A percentile compares a stretch with the other conserved stretches of the same genome.
phyloP scores from a whole-genome alignment of 176 grass and related monocot genomes.

The Saccharum spontaneum region DNA sequence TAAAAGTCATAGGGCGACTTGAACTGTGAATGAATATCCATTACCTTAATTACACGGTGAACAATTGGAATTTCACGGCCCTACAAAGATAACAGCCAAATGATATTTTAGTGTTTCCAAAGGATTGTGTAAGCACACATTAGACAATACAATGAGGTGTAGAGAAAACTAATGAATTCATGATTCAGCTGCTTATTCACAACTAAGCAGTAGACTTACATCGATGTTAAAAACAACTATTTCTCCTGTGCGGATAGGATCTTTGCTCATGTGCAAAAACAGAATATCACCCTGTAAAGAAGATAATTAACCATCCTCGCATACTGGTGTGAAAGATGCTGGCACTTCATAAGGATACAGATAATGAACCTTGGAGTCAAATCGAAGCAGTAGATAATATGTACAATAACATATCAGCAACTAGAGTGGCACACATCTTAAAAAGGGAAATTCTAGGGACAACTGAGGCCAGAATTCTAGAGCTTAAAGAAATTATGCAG shows the following conservation, averaged over 20 bases:
- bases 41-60: conserved; percentile 86
- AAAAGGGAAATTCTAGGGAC: background rate
- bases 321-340: background rate
- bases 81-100: conserved; percentile 41
- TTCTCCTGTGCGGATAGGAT: conserved; percentile 73
- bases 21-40: background rate
- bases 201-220: conserved; percentile 43
- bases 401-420: background rate
- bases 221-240: conserved; percentile 79
- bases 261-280: conserved; percentile 72
- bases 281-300: conserved; percentile 70
- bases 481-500: background rate
- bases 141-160: background rate
- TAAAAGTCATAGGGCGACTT: background rate
- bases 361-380: background rate
- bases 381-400: background rate
- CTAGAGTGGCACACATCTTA: background rate
- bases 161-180: conserved; percentile 1
- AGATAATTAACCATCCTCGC: conserved; percentile 18
- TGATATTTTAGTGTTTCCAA: conserved; percentile 6
- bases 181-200: background rate
- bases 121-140: conserved; percentile 17
- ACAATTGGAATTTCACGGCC: conserved; percentile 85
- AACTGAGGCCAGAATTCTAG: background rate
- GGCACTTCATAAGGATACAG: background rate